Conservation (phyloP, 2,329 filamentous ascomycete genomes). For the Sarocladium kiliense region DNA sequence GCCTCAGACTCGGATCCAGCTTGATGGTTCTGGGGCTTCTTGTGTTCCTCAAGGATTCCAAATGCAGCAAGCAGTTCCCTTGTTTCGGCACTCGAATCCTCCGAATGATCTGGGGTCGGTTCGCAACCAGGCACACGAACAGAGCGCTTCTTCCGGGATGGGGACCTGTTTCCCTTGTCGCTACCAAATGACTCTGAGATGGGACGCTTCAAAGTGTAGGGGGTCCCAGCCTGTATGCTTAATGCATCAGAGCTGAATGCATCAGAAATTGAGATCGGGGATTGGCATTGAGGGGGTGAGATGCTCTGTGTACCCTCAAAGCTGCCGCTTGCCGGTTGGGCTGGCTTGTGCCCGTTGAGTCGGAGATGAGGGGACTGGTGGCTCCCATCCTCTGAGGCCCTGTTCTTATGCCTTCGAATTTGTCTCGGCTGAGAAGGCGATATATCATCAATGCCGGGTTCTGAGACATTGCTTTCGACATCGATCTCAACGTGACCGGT, state of each 20-base stretch:
- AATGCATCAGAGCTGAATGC: too few relatives aligned
- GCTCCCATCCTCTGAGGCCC: too few relatives aligned
- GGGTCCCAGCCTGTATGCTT: background rate
- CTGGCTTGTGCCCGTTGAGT: too few relatives aligned
- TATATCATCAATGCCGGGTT: background rate
- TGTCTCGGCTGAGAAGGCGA: background rate
- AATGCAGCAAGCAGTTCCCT: background rate
- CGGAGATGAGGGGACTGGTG: background rate
- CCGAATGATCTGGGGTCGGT: background rate
- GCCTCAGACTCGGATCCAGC: too few relatives aligned
- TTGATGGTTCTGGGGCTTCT: too few relatives aligned
- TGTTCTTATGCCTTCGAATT: too few relatives aligned
- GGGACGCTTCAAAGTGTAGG: background rate
- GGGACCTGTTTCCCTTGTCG: background rate
- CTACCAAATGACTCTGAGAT: background rate
- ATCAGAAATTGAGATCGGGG: too few relatives aligned
- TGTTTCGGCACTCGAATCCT: background rate
- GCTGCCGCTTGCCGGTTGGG: too few relatives aligned
- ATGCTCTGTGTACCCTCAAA: too few relatives aligned
- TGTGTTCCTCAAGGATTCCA: background rate
- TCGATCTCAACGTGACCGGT: too few relatives aligned
- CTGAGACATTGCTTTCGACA: background rate
- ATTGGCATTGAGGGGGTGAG: too few relatives aligned
- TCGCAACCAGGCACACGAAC: background rate
- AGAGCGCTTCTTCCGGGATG: background rate